Evolutionary conservation across 768 basidiomycete genomes (phyloP), one percentile per base, ranked within the genome.

Genomic region (Agrocybe pediades): DNA sequence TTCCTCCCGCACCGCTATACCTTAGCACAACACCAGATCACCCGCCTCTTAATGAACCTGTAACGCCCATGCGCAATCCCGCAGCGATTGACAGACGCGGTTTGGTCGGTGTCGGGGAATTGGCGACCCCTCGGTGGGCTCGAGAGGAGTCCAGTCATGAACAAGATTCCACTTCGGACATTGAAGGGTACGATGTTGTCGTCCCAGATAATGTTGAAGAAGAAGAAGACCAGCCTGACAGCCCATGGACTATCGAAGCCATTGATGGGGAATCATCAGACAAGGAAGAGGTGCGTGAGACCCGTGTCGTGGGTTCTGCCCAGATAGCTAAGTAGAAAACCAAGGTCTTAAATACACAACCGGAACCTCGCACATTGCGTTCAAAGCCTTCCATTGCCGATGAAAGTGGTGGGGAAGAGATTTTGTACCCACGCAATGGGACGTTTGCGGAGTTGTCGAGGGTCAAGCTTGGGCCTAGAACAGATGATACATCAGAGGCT

Each of bases 111-210:
- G 90, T 98, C 5, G 97, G 97, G 30, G 97, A 99, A 71, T 83
- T 98, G 26, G 77, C 94, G 17, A 99, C 97, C n/a, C 97, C 97
- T 44, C 83, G 95, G 56, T 99, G 95, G 95, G 81, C 81, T 55
- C 82, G 82, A 65, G 68, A 73, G 24, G 78, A 54, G 15, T 43
- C 54, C 6, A 60, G 56, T 46, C 57, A 63, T 41, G 41, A 52
- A 21, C 51, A 62, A 24, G 49, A 62, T 20, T 54, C 58, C 9
- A 48, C 57, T 43, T 54, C 62, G 25, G 63, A 65, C 50, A 64
- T 58, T 6, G 78, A 76, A 49, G 67, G 64, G 19, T 80, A 80
- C 53, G 78, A 79, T 33, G 71, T 79, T 4, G 68, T 76, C 24
- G 55, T 71, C 4, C 62, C 74, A 20, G 73, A 74, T 29, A 68